Evolutionary conservation across 257 asterid species (phyloP).

Genomic region (Nicotiana benthamiana): DNA sequence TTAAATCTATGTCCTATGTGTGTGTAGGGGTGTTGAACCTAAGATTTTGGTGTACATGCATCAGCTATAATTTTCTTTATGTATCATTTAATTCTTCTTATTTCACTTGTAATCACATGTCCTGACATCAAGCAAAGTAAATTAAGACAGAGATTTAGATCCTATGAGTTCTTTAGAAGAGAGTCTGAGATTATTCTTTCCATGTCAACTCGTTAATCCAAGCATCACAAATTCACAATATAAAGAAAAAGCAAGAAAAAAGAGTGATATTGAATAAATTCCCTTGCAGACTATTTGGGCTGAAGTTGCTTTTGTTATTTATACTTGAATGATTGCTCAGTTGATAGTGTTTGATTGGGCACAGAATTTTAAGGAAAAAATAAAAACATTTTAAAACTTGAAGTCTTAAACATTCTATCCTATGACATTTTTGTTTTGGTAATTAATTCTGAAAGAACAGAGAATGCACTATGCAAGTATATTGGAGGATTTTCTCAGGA

Average conservation of each 20-base stretch:
- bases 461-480: background rate
- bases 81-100: background rate
- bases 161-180: background rate
- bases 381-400: too few relatives aligned
- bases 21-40: background rate
- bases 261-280: background rate
- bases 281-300: too few relatives aligned
- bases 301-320: too few relatives aligned
- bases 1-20: background rate
- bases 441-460: background rate
- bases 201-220: too few relatives aligned
- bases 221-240: too few relatives aligned
- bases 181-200: too few relatives aligned
- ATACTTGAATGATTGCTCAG: too few relatives aligned
- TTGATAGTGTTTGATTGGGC: too few relatives aligned
- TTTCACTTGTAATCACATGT: background rate
- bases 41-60: background rate
- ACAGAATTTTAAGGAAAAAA: too few relatives aligned
- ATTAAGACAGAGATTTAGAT: background rate
- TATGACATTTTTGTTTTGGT: background rate
- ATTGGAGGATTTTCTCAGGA: background rate
- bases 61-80: background rate
- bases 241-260: too few relatives aligned
- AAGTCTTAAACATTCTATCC: too few relatives aligned
- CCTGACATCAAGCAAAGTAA: background rate